Percentiles rank a stretch among this genome's conserved stretches.
These are phyloP conservation scores for Garcia nutans DNA, from an alignment of 345 rosid species.

Conservation along the genomic window DNA sequence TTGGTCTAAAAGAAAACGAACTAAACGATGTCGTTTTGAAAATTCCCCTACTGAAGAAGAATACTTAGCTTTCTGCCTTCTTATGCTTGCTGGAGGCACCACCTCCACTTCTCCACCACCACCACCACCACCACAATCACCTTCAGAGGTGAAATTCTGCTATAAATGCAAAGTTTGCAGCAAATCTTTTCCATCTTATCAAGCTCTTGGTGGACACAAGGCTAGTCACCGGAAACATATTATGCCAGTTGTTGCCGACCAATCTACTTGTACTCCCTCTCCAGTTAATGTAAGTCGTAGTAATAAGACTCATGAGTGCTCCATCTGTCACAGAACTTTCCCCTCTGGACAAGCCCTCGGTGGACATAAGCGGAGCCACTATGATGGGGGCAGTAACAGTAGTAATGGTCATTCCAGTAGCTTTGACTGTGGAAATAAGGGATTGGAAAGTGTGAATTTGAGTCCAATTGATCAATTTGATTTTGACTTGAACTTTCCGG, in stretches of 20 bases:
- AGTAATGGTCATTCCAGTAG: background rate
- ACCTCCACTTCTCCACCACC: background rate
- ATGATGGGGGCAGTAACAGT: background rate
- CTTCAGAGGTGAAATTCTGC: background rate
- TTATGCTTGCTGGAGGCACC: slow-evolving; percentile 16
- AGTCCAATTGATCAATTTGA: background rate
- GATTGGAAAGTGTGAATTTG: background rate
- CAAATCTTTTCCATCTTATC: slow-evolving; percentile 9
- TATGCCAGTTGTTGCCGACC: background rate
- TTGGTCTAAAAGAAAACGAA: slow-evolving; percentile 1
- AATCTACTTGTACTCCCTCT: background rate
- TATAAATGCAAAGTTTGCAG: slow-evolving; percentile 16
- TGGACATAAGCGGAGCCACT: slow-evolving; percentile 22
- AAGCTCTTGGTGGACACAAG: slow-evolving; percentile 22
- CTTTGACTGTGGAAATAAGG: background rate
- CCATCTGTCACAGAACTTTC: slow-evolving; percentile 17
- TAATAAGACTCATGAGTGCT: slow-evolving; percentile 9
- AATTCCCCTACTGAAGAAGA: slow-evolving; percentile 5
- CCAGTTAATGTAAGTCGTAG: background rate
- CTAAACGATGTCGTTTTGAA: background rate
- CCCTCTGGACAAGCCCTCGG: slow-evolving; percentile 21
- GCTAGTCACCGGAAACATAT: slow-evolving; percentile 16
- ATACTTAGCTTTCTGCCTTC: slow-evolving; percentile 14
- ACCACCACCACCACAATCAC: no score
- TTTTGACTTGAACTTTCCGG: slow-evolving; percentile 16